These are phyloP conservation scores for Polyporus tsugae DNA, from an alignment of 1,284 basidiomycete genomes.

Conservation along the genomic window DNA sequence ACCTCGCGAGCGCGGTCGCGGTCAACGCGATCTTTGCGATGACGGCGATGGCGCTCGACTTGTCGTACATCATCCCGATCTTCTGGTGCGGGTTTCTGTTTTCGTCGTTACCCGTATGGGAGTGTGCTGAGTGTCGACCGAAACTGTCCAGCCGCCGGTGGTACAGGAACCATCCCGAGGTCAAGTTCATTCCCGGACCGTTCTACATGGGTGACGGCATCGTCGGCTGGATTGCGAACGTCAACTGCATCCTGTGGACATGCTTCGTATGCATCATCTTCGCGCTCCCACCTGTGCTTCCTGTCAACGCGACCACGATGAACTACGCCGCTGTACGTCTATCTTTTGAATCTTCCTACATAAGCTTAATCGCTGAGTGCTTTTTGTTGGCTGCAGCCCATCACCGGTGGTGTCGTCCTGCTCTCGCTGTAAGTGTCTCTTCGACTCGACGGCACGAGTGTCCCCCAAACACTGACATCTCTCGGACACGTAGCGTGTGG, in stretches of 20 bases:
- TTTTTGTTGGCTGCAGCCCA: constrained; percentile 35
- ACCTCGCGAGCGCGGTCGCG: constrained; percentile 81
- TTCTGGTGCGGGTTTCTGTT: constrained; percentile 49
- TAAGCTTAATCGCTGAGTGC: not conserved
- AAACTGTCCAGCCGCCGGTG: constrained; percentile 57
- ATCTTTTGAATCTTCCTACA: not conserved
- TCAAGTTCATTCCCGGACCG: constrained; percentile 88
- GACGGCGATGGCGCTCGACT: constrained; percentile 76
- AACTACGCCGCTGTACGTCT: constrained; percentile 70
- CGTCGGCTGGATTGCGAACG: constrained; percentile 71
- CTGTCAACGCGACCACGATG: constrained; percentile 78
- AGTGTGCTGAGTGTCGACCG: not conserved
- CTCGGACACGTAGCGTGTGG: constrained; percentile 33
- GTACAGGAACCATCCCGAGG: constrained; percentile 84
- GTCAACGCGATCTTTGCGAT: constrained; percentile 87
- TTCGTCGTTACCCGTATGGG: not conserved
- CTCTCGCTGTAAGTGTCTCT: constrained; percentile 42
- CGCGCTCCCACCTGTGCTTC: constrained; percentile 75
- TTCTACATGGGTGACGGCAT: constrained; percentile 84
- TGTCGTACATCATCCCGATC: constrained; percentile 81
- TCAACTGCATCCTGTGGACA: constrained; percentile 75
- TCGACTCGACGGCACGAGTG: not conserved
- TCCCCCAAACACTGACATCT: constrained; percentile 7
- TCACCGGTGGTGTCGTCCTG: constrained; percentile 48
- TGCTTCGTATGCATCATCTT: constrained; percentile 76